Conservation (phyloP, 306 rosid species). For the Clitoria ternatea region DNA sequence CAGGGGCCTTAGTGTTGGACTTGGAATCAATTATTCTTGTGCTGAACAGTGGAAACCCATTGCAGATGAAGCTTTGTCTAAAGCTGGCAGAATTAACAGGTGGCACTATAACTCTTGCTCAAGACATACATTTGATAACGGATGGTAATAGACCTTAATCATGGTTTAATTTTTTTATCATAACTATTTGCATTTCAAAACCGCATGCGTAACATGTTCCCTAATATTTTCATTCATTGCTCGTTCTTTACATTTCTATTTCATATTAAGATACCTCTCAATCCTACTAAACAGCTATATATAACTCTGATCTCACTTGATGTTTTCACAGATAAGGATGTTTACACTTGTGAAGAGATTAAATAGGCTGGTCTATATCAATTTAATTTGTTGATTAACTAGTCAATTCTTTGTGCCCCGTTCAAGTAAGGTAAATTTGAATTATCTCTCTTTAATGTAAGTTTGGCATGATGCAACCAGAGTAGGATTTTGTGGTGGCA, state of each 20-base stretch:
- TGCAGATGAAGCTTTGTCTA: slow-evolving; percentile 80
- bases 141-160: not conserved
- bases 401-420: slow-evolving; percentile 10
- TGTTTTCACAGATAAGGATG: slow-evolving; percentile 26
- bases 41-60: slow-evolving; percentile 96
- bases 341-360: slow-evolving; percentile 34
- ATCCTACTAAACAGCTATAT: not conserved
- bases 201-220: not conserved
- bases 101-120: slow-evolving; percentile 30
- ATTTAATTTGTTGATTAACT: slow-evolving; percentile 4
- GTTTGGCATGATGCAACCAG: slow-evolving; percentile 22
- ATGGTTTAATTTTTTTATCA: not conserved
- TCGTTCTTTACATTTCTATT: not conserved
- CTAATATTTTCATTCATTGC: not conserved
- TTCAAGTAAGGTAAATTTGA: not conserved
- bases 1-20: slow-evolving; percentile 95
- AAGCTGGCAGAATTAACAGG: slow-evolving; percentile 76
- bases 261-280: not conserved
- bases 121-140: not conserved
- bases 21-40: slow-evolving; percentile 92
- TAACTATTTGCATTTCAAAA: slow-evolving; percentile 6
- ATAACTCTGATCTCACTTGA: slow-evolving; percentile 7
- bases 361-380: slow-evolving; percentile 13
- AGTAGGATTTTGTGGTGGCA: not conserved
- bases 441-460: not conserved